These are phyloP conservation scores for Dalbergia cochinchinensis DNA, from an alignment of 306 rosid genomes.

Conservation along the genomic window DNA sequence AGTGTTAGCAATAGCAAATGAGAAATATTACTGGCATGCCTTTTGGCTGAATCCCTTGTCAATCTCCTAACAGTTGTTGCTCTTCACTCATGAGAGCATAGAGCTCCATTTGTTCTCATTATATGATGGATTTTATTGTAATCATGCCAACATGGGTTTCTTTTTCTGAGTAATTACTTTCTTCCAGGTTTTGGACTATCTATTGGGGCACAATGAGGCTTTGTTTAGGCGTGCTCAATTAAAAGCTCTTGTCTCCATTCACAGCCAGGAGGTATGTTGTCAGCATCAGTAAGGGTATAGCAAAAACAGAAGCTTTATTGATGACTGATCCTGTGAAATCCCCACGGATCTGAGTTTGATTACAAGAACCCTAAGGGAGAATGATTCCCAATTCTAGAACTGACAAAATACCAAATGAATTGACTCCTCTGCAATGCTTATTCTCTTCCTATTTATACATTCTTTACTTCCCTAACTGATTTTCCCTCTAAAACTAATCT, in stretches of 20 bases:
- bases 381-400: too few relatives aligned
- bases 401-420: too few relatives aligned
- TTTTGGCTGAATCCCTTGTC: slow-evolving; percentile 32
- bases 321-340: too few relatives aligned
- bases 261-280: slow-evolving; percentile 77
- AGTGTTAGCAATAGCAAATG: slow-evolving; percentile 4
- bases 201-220: slow-evolving; percentile 91
- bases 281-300: too few relatives aligned
- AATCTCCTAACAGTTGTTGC: background rate
- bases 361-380: too few relatives aligned
- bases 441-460: too few relatives aligned
- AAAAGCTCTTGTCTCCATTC: slow-evolving; percentile 95
- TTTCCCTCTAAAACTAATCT: too few relatives aligned
- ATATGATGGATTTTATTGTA: slow-evolving; percentile 28
- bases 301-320: too few relatives aligned
- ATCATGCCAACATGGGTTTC: slow-evolving; percentile 13
- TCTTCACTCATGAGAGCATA: slow-evolving; percentile 21
- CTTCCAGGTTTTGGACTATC: slow-evolving; percentile 78
- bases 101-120: slow-evolving; percentile 19
- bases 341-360: too few relatives aligned
- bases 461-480: too few relatives aligned
- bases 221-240: slow-evolving; percentile 97
- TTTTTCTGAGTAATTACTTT: slow-evolving; percentile 23
- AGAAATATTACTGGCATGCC: slow-evolving; percentile 20
- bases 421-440: too few relatives aligned